These are phyloP conservation scores for Scalesia atractyloides DNA, from an alignment of 129 eudicot species.

Conservation along the genomic window DNA sequence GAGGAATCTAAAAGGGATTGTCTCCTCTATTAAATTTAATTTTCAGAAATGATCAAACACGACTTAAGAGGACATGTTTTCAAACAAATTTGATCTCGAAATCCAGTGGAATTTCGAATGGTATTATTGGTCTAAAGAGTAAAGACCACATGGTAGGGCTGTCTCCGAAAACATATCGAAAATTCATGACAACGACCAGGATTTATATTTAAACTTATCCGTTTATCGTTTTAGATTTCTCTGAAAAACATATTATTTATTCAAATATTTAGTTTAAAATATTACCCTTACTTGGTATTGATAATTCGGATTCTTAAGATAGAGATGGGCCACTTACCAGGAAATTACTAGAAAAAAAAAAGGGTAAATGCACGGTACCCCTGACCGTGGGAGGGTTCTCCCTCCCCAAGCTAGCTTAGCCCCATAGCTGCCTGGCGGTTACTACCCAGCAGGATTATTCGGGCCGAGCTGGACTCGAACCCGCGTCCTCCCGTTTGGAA, in stretches of 20 bases:
- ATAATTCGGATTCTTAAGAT: not conserved
- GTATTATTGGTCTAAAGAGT: not conserved
- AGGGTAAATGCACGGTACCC: no score
- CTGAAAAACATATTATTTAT: not conserved
- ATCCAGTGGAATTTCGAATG: not conserved
- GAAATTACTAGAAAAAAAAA: no score
- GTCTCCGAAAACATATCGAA: not conserved
- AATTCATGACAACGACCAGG: slow-evolving; percentile 13
- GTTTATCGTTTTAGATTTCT: not conserved
- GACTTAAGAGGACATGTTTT: slow-evolving; percentile 7
- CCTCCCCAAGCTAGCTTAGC: no score
- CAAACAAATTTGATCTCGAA: not conserved
- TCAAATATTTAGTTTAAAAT: not conserved
- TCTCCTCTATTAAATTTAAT: not conserved
- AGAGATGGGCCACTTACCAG: no score
- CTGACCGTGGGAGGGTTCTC: no score
- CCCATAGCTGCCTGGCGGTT: no score
- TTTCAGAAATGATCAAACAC: not conserved
- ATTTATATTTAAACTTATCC: slow-evolving; percentile 1
- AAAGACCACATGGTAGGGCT: not conserved
- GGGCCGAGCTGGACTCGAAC: no score
- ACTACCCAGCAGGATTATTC: no score
- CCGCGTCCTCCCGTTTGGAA: no score
- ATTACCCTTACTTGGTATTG: not conserved
- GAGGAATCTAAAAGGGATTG: slow-evolving; percentile 13